A percentile compares a stretch with the other conserved stretches of the same genome.
phyloP scores from a whole-genome alignment of 2,329 filamentous ascomycete genomes.

The Magnaporthiopsis incrustans region DNA sequence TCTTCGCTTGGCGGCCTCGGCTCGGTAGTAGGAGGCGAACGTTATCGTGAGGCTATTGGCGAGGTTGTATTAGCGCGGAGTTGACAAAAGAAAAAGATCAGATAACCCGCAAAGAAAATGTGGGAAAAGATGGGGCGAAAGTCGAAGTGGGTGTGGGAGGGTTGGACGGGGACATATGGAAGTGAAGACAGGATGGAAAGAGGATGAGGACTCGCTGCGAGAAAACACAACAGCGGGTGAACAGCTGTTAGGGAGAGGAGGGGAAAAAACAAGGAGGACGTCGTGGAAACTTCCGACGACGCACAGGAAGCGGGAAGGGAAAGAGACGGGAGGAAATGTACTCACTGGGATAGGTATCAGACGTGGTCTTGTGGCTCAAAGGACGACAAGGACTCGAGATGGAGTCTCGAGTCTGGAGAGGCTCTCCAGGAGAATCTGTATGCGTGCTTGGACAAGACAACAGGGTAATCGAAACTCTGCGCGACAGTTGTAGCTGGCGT shows the following conservation, averaged over 20 bases:
- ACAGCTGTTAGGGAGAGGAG: background rate
- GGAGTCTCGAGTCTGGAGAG: no score
- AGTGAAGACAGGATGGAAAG: background rate
- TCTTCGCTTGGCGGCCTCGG: no score
- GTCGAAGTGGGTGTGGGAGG: background rate
- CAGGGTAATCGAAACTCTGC: no score
- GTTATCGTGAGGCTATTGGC: background rate
- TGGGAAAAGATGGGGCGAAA: background rate
- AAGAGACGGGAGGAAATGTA: background rate
- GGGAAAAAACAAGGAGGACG: background rate
- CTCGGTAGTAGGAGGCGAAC: background rate
- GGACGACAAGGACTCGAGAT: no score
- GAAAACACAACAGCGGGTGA: background rate
- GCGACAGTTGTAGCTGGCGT: no score
- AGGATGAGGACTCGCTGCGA: background rate
- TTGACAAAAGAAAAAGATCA: conserved; percentile 4
- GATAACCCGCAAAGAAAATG: background rate
- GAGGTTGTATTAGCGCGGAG: background rate
- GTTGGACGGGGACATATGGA: background rate
- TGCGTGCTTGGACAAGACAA: no score
- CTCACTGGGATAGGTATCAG: background rate
- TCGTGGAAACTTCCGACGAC: no score
- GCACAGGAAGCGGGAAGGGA: background rate
- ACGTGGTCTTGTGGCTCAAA: no score
- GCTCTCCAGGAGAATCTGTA: no score